These are phyloP conservation scores for Kwoniella heveanensis DNA, from an alignment of 768 basidiomycete genomes.

Conservation along the genomic window DNA sequence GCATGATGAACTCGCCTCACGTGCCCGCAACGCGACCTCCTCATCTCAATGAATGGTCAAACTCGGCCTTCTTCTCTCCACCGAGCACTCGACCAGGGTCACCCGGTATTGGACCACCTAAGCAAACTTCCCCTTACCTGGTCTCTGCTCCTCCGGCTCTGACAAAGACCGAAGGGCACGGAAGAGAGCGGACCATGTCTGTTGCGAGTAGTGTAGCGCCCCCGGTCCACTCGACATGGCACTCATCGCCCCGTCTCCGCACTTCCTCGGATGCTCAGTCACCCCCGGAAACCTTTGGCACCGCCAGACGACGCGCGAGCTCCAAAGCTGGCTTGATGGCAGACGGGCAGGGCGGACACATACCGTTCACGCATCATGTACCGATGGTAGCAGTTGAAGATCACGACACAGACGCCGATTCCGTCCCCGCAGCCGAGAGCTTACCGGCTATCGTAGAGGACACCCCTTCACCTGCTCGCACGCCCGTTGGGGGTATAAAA, in stretches of 20 bases:
- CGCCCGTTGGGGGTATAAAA: constrained; percentile 1
- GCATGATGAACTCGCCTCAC: constrained; percentile 30
- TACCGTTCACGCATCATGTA: constrained; percentile 51
- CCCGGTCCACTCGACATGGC: constrained; percentile 10
- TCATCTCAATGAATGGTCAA: constrained; percentile 7
- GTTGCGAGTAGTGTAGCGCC: constrained; percentile 20
- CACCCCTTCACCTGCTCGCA: neutral
- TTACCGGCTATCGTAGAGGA: neutral
- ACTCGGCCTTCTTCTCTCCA: constrained; percentile 19
- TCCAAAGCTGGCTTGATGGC: constrained; percentile 16
- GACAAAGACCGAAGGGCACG: constrained; percentile 20
- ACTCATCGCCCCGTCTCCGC: constrained; percentile 17
- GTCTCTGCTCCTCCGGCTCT: constrained; percentile 45
- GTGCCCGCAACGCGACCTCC: constrained; percentile 11
- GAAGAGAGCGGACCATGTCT: constrained; percentile 25
- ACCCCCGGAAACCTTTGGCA: neutral
- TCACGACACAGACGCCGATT: constrained; percentile 21
- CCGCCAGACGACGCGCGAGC: constrained; percentile 24
- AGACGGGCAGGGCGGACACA: constrained; percentile 41
- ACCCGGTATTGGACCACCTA: constrained; percentile 6
- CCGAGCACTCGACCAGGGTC: constrained; percentile 16
- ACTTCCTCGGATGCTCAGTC: constrained; percentile 9
- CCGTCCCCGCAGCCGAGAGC: constrained; percentile 9
- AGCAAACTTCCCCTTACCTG: constrained; percentile 34
- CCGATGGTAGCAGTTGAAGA: constrained; percentile 24